Evolutionary conservation across 192 early-diverging fungal species (phyloP), one percentile per base, ranked within the genome.

Genomic region (Thamnidium elegans): DNA sequence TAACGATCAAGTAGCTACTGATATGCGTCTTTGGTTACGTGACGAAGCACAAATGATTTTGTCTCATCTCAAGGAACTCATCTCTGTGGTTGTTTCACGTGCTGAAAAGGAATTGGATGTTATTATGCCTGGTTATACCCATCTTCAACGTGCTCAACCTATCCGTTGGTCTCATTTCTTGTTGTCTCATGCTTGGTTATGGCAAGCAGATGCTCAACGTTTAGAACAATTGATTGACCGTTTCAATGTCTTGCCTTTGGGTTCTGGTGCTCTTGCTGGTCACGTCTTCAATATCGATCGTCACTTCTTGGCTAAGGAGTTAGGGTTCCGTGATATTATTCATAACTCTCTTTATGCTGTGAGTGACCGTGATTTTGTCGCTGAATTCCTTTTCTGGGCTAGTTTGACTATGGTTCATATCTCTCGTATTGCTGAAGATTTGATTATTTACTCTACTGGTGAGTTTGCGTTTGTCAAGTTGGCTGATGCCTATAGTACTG

Each of bases 81-180:
- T 99, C 6, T 77, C 71, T 11, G 85, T 84, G 10, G 76, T 86
- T 30, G 89, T 93, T 3, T 73, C 76, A 34, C 82, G 97, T n/a
- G 97, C 97, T 5, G 86, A 90, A 62, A 70, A 67, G 32, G 97
- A 99, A 68, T 84, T 97, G 10, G 90, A 97, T 73, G 87, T 95
- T n/a, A 68, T 99, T 58, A 96, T 99, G 93, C 97, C 97, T 42
- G 97, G 97, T 0, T 99, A 97, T 81, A 99, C 97, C n/a, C 97
- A 99, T 74, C 68, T 99, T 70, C 97, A 94, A 87, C 81, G 95
- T 17, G 97, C 95, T 5, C 97, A 99, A 81, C 97, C 97, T 7
- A 97, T 99, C 63, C 90, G 95, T 42, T 99, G 97, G 97, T 89
- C 87, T 23, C 97, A 99, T 66, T 87, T 89, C 52, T 80, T 99